phyloP scores from a whole-genome alignment of 371 early-diverging fungal species.

The Dichotomocladium elegans region DNA sequence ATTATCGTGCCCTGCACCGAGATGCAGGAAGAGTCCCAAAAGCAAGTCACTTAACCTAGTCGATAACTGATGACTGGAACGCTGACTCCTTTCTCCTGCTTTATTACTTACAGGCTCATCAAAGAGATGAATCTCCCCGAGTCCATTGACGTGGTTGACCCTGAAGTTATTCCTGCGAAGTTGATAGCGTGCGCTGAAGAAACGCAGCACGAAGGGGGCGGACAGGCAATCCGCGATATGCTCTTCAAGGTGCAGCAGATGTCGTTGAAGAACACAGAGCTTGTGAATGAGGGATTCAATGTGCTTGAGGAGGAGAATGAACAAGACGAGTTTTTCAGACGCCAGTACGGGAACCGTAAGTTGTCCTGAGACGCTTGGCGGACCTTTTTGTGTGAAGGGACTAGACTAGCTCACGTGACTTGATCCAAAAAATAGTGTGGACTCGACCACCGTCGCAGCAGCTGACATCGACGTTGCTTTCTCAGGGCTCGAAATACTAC shows the following conservation, averaged over 20 bases:
- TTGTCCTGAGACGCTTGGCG: not conserved
- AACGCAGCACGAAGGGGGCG: constrained; percentile 70
- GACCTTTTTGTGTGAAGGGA: too few relatives aligned
- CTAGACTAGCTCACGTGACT: not conserved
- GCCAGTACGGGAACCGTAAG: constrained; percentile 44
- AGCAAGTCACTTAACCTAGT: too few relatives aligned
- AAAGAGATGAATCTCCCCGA: constrained; percentile 20
- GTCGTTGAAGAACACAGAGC: constrained; percentile 42
- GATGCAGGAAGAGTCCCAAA: constrained; percentile 53
- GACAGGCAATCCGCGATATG: constrained; percentile 57
- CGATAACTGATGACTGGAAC: not conserved
- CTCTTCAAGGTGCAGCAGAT: constrained; percentile 54
- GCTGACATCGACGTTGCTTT: constrained; percentile 57
- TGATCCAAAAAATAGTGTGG: constrained; percentile 39
- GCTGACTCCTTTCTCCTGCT: not conserved
- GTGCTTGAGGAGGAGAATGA: constrained; percentile 69
- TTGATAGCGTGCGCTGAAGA: constrained; percentile 69
- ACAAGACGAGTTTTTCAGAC: constrained; percentile 63
- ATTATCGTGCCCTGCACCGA: constrained; percentile 59
- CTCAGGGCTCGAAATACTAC: constrained; percentile 55
- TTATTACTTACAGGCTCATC: constrained; percentile 15
- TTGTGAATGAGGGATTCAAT: constrained; percentile 65
- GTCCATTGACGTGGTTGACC: constrained; percentile 44
- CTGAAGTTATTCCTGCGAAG: constrained; percentile 56
- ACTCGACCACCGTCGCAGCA: constrained; percentile 56